A percentile compares a stretch with the other conserved stretches of the same genome.
Evolutionary conservation across 371 early-diverging fungal species (phyloP).

Genomic region (Mucor plumbeus): DNA sequence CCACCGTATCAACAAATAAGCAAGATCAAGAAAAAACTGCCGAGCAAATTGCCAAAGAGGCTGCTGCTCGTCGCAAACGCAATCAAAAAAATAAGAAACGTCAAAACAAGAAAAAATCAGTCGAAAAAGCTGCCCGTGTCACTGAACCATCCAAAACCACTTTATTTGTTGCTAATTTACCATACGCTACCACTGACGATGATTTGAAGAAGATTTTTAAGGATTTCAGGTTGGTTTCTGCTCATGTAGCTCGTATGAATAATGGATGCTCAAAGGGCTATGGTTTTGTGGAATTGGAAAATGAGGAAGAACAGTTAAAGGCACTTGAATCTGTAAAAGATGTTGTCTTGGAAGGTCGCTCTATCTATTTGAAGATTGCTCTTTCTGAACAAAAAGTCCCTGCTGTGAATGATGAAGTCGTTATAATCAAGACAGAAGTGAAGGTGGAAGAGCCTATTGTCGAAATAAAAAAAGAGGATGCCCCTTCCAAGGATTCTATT

Average conservation of each 20-base stretch:
- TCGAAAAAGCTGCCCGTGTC: slow-evolving; percentile 5
- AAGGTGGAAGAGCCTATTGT: neutral
- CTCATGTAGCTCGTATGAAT: slow-evolving; percentile 70
- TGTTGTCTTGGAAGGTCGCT: slow-evolving; percentile 71
- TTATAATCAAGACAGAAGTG: neutral
- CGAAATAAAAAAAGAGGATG: slow-evolving; percentile 12
- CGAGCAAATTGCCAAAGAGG: neutral
- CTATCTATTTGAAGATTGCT: slow-evolving; percentile 77
- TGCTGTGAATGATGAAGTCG: slow-evolving; percentile 9
- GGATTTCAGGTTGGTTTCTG: slow-evolving; percentile 76
- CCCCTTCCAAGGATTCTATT: neutral
- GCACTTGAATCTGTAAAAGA: slow-evolving; percentile 71
- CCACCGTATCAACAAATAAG: neutral
- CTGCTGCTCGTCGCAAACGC: slow-evolving; percentile 14
- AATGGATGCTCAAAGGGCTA: slow-evolving; percentile 86
- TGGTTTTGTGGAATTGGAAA: slow-evolving; percentile 88
- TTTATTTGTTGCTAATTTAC: slow-evolving; percentile 92
- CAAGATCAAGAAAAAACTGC: neutral
- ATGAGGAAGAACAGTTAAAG: slow-evolving; percentile 79
- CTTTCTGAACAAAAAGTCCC: slow-evolving; percentile 48
- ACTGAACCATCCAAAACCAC: slow-evolving; percentile 81
- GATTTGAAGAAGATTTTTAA: slow-evolving; percentile 74
- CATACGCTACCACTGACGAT: slow-evolving; percentile 83
- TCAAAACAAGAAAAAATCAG: slow-evolving; percentile 15
- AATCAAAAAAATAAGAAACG: slow-evolving; percentile 19